phyloP scores from a whole-genome alignment of 306 rosid genomes.

The Corylus avellana region DNA sequence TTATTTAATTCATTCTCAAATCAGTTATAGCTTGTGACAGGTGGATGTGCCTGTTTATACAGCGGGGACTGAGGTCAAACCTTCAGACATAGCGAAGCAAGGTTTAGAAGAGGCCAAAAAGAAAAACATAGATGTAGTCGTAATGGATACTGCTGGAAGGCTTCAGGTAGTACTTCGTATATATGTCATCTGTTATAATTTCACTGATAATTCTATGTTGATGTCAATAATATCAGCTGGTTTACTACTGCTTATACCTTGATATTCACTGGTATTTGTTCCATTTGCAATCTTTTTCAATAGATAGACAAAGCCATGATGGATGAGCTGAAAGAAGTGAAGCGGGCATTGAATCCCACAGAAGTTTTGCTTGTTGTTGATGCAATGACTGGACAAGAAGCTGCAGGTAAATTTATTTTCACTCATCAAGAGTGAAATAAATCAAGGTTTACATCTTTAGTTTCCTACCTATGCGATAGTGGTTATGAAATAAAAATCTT shows the following conservation, averaged over 20 bases:
- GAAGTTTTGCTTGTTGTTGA: constrained; percentile 97
- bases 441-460: background rate
- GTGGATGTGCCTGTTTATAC: constrained; percentile 90
- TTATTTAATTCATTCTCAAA: constrained; percentile 22
- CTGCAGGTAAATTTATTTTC: constrained; percentile 70
- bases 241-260: constrained; percentile 15
- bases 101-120: constrained; percentile 93
- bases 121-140: constrained; percentile 83
- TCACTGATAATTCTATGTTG: constrained; percentile 3
- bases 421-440: background rate
- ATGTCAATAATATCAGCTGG: background rate
- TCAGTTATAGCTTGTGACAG: constrained; percentile 62
- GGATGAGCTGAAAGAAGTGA: constrained; percentile 97
- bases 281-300: constrained; percentile 9
- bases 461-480: background rate
- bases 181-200: constrained; percentile 12
- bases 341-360: constrained; percentile 69
- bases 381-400: constrained; percentile 99
- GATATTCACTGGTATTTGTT: constrained; percentile 22
- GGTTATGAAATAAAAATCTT: background rate
- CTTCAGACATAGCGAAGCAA: constrained; percentile 83
- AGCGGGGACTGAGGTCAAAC: constrained; percentile 87
- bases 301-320: constrained; percentile 96
- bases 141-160: constrained; percentile 98
- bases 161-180: constrained; percentile 71